A percentile compares a stretch with the other conserved stretches of the same genome.
These are phyloP conservation scores for Westerdykella sp. DNA, from an alignment of 2,329 filamentous ascomycete genomes.

Conservation along the genomic window DNA sequence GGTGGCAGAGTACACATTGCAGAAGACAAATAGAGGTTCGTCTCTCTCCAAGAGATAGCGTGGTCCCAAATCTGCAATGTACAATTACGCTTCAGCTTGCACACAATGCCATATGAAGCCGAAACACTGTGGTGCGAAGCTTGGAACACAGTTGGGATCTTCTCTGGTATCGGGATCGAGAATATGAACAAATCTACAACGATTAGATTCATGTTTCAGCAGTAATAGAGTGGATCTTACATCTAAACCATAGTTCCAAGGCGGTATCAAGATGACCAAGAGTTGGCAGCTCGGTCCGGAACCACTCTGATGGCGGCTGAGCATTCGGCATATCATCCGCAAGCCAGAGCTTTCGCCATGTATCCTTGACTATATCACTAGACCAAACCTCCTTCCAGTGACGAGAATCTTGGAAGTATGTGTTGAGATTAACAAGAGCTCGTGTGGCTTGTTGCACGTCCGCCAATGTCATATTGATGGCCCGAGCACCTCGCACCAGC, in stretches of 20 bases:
- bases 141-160: conserved; percentile 56
- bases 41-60: conserved; percentile 56
- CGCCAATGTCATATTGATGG: conserved; percentile 33
- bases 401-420: conserved; percentile 40
- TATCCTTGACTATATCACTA: conserved; percentile 42
- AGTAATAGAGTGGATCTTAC: conserved; percentile 12
- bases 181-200: conserved; percentile 48
- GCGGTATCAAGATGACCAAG: conserved; percentile 43
- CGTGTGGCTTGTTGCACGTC: conserved; percentile 39
- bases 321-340: conserved; percentile 40
- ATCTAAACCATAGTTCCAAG: conserved; percentile 44
- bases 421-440: conserved; percentile 40
- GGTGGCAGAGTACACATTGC: conserved; percentile 39
- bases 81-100: conserved; percentile 55
- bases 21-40: conserved; percentile 36
- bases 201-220: conserved; percentile 6
- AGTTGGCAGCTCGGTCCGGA: conserved; percentile 42
- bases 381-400: conserved; percentile 46
- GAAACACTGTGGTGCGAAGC: conserved; percentile 58
- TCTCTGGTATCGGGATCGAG: conserved; percentile 51
- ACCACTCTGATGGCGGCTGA: conserved; percentile 40
- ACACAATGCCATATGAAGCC: conserved; percentile 56
- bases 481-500: conserved; percentile 36
- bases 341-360: conserved; percentile 44
- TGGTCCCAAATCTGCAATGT: conserved; percentile 60